Conservation (phyloP, 768 basidiomycete species). For the Sarcomyxa edulis region DNA sequence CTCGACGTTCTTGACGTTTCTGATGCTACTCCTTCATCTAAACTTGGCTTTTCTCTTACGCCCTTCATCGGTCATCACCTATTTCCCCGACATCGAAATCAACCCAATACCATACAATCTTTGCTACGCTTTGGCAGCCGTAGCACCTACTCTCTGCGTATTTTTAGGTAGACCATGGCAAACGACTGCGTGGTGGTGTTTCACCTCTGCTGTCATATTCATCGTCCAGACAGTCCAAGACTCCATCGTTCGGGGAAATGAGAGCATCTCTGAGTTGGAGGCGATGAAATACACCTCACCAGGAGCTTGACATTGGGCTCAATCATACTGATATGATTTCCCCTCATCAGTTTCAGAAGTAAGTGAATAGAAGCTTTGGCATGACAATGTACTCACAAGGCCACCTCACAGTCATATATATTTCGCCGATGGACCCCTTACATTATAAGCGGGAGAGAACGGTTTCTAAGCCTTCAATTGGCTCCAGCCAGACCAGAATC, state of each 20-base stretch:
- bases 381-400: too few species aligned
- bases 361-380: too few species aligned
- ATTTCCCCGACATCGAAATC: not conserved
- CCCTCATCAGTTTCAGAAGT: too few species aligned
- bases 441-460: too few species aligned
- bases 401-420: too few species aligned
- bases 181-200: conserved; percentile 47
- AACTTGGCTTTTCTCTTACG: conserved; percentile 42
- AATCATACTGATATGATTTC: too few species aligned
- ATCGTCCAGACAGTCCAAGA: conserved; percentile 40
- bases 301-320: conserved; percentile 36
- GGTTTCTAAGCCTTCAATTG: too few species aligned
- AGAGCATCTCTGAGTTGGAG: conserved; percentile 46
- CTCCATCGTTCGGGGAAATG: conserved; percentile 38
- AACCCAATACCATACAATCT: conserved; percentile 6
- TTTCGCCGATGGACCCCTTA: too few species aligned
- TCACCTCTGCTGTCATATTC: conserved; percentile 36
- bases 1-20: conserved; percentile 36
- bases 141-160: conserved; percentile 44
- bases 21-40: conserved; percentile 46
- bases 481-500: too few species aligned
- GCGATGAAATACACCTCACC: conserved; percentile 47
- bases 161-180: conserved; percentile 48
- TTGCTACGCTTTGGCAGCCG: conserved; percentile 34
- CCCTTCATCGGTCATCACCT: conserved; percentile 8